These are phyloP conservation scores for Populus hybrid DNA, from an alignment of 441 rosid genomes.

Conservation along the genomic window DNA sequence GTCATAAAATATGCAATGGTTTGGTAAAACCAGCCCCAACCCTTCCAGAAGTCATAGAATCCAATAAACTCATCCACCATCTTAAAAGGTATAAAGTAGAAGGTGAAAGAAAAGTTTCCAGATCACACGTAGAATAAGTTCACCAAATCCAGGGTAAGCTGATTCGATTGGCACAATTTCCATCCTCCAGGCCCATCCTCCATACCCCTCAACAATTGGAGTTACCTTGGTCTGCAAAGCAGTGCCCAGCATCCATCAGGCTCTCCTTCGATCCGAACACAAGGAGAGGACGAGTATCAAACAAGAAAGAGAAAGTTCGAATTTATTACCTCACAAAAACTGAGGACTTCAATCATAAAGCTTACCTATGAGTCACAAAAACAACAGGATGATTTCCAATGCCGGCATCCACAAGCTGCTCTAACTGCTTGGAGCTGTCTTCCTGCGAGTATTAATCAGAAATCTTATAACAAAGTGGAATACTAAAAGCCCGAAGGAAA, in stretches of 20 bases:
- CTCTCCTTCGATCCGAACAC: neutral
- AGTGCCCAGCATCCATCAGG: slow-evolving; percentile 12
- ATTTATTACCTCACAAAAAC: slow-evolving; percentile 81
- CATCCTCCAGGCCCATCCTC: slow-evolving; percentile 97
- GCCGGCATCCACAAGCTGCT: slow-evolving; percentile 85
- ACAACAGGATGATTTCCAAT: slow-evolving; percentile 95
- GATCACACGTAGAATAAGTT: slow-evolving; percentile 67
- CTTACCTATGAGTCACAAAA: slow-evolving; percentile 94
- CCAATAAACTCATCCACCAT: too few species aligned
- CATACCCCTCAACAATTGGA: slow-evolving; percentile 95
- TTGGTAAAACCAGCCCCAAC: neutral
- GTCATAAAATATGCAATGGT: too few species aligned
- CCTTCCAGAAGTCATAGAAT: neutral
- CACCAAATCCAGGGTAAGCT: slow-evolving; percentile 97
- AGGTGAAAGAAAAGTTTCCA: neutral
- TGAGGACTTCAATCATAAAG: slow-evolving; percentile 65
- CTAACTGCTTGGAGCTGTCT: slow-evolving; percentile 76
- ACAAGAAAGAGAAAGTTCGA: slow-evolving; percentile 1
- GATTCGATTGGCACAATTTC: slow-evolving; percentile 94
- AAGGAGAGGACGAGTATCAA: neutral
- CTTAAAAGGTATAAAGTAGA: neutral
- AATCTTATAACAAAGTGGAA: too few species aligned
- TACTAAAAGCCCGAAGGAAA: slow-evolving; percentile 3
- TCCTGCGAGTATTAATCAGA: slow-evolving; percentile 52
- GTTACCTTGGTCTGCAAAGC: slow-evolving; percentile 85